Percentiles rank a stretch among this genome's conserved stretches.
phyloP scores from a whole-genome alignment of 2,329 filamentous ascomycete genomes.

The Sporothrix pseudoabietina region DNA sequence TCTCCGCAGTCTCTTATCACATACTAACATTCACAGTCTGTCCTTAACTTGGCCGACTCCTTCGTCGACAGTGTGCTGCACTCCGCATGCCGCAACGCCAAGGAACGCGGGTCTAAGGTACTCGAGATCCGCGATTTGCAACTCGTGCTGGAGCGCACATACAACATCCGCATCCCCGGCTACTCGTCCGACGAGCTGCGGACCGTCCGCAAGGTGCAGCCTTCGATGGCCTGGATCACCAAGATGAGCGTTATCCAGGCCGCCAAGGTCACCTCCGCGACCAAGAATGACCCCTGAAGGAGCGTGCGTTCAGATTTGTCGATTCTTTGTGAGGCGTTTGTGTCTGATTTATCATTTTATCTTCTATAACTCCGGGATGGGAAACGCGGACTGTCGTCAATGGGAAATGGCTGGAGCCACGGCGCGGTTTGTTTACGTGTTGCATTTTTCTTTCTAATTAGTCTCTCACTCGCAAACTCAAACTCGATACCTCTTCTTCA shows the following conservation, averaged over 20 bases:
- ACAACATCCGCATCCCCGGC: conserved; percentile 90
- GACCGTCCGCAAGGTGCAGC: conserved; percentile 90
- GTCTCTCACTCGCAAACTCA: background rate
- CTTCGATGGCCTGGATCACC: conserved; percentile 83
- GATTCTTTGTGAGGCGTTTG: background rate
- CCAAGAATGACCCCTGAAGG: conserved; percentile 38
- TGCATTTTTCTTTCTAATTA: background rate
- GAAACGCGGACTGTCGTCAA: background rate
- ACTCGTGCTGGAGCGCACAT: conserved; percentile 78
- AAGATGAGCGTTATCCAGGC: conserved; percentile 98
- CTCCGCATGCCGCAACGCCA: conserved; percentile 85
- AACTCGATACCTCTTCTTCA: conserved; percentile 12
- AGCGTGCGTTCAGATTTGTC: background rate
- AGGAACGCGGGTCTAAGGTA: conserved; percentile 85
- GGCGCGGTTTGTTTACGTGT: background rate
- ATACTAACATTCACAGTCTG: conserved; percentile 59
- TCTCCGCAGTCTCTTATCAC: background rate
- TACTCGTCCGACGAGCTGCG: conserved; percentile 93
- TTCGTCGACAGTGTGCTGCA: conserved; percentile 92
- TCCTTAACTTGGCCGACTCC: conserved; percentile 86
- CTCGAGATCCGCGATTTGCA: conserved; percentile 88
- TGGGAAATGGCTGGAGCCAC: conserved; percentile 6
- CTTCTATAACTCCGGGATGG: background rate
- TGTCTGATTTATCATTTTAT: background rate
- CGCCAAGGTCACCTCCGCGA: conserved; percentile 75